A percentile compares a stretch with the other conserved stretches of the same genome.
These are phyloP conservation scores for Boletus pseudopeckii DNA, from an alignment of 768 basidiomycete species.

Conservation along the genomic window DNA sequence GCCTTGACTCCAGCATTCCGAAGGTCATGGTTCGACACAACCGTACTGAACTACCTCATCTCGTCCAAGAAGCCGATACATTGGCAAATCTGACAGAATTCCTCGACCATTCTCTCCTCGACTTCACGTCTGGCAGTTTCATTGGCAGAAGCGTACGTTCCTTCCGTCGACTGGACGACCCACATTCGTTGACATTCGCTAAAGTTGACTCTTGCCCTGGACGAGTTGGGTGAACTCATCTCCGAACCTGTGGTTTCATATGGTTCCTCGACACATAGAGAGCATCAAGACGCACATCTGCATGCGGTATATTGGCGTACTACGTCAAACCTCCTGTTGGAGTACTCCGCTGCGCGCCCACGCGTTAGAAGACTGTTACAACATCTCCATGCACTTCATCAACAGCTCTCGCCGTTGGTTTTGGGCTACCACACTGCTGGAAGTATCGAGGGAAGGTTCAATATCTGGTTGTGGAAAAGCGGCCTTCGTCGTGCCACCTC, in stretches of 20 bases:
- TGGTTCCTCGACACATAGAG: neutral
- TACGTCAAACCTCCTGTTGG: conserved; percentile 30
- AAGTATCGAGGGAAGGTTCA: neutral
- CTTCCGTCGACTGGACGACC: neutral
- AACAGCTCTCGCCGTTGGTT: conserved; percentile 3
- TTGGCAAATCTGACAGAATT: conserved; percentile 21
- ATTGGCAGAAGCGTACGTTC: conserved; percentile 28
- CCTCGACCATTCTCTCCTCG: conserved; percentile 20
- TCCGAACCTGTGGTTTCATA: neutral
- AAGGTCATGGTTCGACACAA: neutral
- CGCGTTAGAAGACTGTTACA: conserved; percentile 16
- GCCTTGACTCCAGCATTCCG: conserved; percentile 4
- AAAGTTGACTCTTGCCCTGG: conserved; percentile 29
- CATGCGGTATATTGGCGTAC: conserved; percentile 29
- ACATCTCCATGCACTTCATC: conserved; percentile 17
- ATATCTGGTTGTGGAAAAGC: conserved; percentile 9
- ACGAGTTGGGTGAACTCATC: conserved; percentile 25
- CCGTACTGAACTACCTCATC: neutral
- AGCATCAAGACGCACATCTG: conserved; percentile 12
- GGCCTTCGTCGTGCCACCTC: neutral
- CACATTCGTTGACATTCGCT: neutral
- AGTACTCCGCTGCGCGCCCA: conserved; percentile 29
- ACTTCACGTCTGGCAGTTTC: conserved; percentile 26
- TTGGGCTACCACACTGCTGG: neutral
- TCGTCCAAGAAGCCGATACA: conserved; percentile 2